Base-by-base conservation (phyloP, 1,284 basidiomycete genomes). In the Ustilago xerochloae region DNA sequence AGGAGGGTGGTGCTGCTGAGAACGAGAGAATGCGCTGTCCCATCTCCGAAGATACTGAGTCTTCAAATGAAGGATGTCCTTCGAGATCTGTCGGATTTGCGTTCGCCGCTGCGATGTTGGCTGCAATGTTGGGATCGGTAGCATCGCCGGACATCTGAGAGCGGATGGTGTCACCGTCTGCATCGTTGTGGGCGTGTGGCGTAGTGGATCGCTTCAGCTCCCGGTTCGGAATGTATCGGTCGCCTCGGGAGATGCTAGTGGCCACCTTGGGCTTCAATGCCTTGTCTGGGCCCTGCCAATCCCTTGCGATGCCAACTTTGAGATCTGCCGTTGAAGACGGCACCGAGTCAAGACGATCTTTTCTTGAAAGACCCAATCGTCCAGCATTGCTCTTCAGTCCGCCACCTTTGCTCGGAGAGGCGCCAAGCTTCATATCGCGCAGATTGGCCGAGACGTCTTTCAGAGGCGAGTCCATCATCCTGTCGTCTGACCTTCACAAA, bases 1-100 rank as follows among this genome's bases (percentile, higher is more conserved):
- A 79, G 29, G 78, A 67, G 0, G 86, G 86, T 1, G 85, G 83
- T 36, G 85, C 86, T 15, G 86, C 84, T 15, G 84, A 85, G 65
- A 86, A 86, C 24, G 85, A 85, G 2, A 86, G 80, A 65, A 86
- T 86, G 18, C 85, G 82, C 69, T 84, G 78, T 20, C 79, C 77
- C 47, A 82, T 79, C 56, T 86, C 86, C 30, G 85, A 79, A 2
- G 78, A 72, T 49, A 77, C 65, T 22, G 79, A 80, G 32, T 80
- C 78, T 22, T 80, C 81, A 35, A 83, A 73, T 9, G 74, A 76
- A 0, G 63, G 63, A 9, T 69, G 60, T 10, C 71, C 69, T 13
- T 77, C 70, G 9, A 73, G 58, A 38, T 82, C 81, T 28, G 73
- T 78, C 12, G 76, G 72, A n/a, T 67, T 74, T 1, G 68, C 64